Percentiles rank a stretch among this genome's conserved stretches.
phyloP scores from a whole-genome alignment of 495 filamentous ascomycete species.

The Podospora conica region DNA sequence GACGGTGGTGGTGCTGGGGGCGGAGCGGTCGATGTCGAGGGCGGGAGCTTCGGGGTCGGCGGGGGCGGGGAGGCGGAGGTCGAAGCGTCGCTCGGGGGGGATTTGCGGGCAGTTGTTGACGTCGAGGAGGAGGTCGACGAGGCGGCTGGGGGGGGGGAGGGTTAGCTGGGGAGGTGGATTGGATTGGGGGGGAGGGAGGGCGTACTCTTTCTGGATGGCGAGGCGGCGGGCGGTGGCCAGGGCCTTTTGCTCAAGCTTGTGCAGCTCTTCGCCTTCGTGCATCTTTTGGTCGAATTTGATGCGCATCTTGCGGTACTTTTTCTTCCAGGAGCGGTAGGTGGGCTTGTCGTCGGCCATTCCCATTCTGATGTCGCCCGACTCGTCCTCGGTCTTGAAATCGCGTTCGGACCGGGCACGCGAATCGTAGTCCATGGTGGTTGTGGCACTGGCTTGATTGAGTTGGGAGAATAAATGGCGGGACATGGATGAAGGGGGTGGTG shows the following conservation, averaged over 20 bases:
- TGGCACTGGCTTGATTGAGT: neutral
- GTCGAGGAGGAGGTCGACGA: conserved; percentile 80
- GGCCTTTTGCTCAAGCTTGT: conserved; percentile 70
- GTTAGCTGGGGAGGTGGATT: conserved; percentile 8
- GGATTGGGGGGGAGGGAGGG: conserved; percentile 1
- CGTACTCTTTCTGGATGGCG: conserved; percentile 75
- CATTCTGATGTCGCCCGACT: conserved; percentile 29
- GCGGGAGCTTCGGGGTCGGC: conserved; percentile 37
- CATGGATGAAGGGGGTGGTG: neutral
- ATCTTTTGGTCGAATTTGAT: conserved; percentile 77
- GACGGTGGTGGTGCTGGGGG: conserved; percentile 17
- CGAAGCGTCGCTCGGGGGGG: conserved; percentile 64
- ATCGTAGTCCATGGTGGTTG: conserved; percentile 22
- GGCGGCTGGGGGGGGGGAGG: conserved; percentile 43
- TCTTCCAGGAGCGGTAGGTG: conserved; percentile 54
- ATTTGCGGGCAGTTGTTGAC: conserved; percentile 76
- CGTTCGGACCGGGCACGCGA: conserved; percentile 17
- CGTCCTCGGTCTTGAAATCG: conserved; percentile 28
- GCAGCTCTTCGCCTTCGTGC: conserved; percentile 70
- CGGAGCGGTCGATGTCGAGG: conserved; percentile 29
- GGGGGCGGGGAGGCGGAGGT: conserved; percentile 52
- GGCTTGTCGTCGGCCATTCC: conserved; percentile 31
- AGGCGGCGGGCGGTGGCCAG: conserved; percentile 69
- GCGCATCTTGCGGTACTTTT: conserved; percentile 93
- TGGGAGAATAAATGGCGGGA: neutral